Evolutionary conservation across 805 yeast genomes (phyloP), one percentile per base, ranked within the genome.

Genomic region (Ogataea haglerorum): DNA sequence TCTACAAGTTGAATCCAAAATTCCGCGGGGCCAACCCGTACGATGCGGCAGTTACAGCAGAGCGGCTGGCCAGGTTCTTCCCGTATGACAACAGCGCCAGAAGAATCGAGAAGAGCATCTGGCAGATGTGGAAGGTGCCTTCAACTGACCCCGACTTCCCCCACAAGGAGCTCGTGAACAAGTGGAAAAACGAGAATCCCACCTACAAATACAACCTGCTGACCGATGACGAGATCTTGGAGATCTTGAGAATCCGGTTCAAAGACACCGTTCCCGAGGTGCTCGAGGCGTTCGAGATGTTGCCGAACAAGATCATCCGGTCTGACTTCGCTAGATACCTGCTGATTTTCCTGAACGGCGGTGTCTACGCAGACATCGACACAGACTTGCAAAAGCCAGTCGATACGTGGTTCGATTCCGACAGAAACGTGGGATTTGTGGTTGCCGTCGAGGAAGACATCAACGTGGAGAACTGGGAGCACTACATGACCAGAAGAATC

Each of bases 361-460:
- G 85, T 29, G 73, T 75, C 6, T 79, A 79, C 49, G 70, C 80
- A 3, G 85, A 79, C 54, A 73, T 77, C 27, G 85, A 79, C 54
- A 78, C 84, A 1, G 67, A 63, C 48, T 69, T 79, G 7, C 68
- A 73, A 46, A 78, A 72, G 45, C 81, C 81, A 1, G 69, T 77
- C 35, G 76, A 76, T 6, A 70, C 75, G 36, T 78, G 84, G 85
- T 71, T 76, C 38, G 79, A 78, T 12, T 76, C 76, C 28, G 75
- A 74, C 47, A 52, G 64, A 43, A 60, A 67, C 18, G 65, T 78
- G 35, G 84, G 84, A 1, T 70, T 75, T 54, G 76, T 76, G 28
- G 62, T 78, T 19, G 72, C 76, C 6, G 65, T 79, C 30, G 84
- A 78, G 47, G 68, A 69, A 30, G 84, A 78, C 51, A 63, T 75